Base-by-base conservation (phyloP, 345 rosid species). In the Camelina sativa region DNA sequence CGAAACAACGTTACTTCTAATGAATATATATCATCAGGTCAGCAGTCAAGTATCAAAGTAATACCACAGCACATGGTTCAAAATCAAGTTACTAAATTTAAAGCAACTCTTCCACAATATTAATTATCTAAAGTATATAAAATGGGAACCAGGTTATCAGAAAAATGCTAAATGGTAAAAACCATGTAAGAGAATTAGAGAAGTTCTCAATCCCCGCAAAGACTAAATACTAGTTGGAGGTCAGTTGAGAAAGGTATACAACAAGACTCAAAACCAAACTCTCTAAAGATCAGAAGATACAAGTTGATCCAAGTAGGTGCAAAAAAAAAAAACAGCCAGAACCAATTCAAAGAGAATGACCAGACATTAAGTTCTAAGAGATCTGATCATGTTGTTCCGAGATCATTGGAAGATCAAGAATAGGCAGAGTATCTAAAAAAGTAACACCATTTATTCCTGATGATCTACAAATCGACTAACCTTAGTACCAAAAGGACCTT, bases 401-500 rank as follows among this genome's bases (percentile, higher is more conserved):
- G 43, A 2, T 17, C 41, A 30, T 7, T 2, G 2, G 32, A 32
- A 65, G 7, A 62, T 41, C 12, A 2, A 50, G 70, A 34, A 3
- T 9, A 65, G 16, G 40, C 19, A 28, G 32, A n/a, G 6, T 10
- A 32, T 34, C 17, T 6, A 20, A 37, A 20, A 37, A 62, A 51
- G 11, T 16, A 38, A 34, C 32, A 46, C 48, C 51, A 46, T 46
- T 1, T n/a, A 20, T 62, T 7, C 5, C 64, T 10, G 37, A 8
- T 48, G 44, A 46, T 47, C 11, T 25, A 57, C 25, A 47, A 65
- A 16, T 22, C 17, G 62, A 81, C 91, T 54, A 65, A 91, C 97
- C 96, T 91, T 91, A 16, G 93, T 93, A 76, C 98, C 98, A 64
- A 89, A 91, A 48, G 96, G 96, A 75, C 98, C 93, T 4, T 37